These are phyloP conservation scores for Lithospermum erythrorhizon DNA, from an alignment of 257 asterid species.

Conservation along the genomic window DNA sequence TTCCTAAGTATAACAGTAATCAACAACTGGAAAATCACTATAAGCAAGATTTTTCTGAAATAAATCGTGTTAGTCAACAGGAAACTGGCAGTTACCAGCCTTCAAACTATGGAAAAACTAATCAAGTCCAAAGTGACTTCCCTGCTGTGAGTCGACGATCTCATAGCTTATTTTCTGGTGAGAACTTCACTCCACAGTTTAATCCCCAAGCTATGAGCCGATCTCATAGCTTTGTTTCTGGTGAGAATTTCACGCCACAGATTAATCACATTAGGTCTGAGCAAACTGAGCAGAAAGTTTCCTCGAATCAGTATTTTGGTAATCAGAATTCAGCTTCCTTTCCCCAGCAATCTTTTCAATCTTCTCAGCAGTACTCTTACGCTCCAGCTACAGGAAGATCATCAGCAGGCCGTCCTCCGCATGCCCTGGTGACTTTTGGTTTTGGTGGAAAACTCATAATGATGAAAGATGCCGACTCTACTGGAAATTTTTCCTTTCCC, in stretches of 20 bases:
- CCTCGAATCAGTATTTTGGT: constrained; percentile 36
- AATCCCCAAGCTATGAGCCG: constrained; percentile 29
- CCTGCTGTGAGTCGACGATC: constrained; percentile 27
- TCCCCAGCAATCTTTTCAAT: constrained; percentile 44
- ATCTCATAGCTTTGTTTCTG: constrained; percentile 24
- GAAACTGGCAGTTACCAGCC: constrained; percentile 28
- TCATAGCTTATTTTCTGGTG: constrained; percentile 25
- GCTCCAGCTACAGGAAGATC: constrained; percentile 57
- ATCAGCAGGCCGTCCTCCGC: constrained; percentile 89
- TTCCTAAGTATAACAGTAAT: constrained; percentile 28
- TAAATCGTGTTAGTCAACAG: constrained; percentile 29
- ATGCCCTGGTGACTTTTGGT: constrained; percentile 88
- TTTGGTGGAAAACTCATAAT: constrained; percentile 94
- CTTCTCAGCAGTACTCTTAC: constrained; percentile 39
- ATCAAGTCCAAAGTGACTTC: constrained; percentile 27
- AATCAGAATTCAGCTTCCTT: constrained; percentile 36
- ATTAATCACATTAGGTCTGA: constrained; percentile 35
- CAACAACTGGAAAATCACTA: constrained; percentile 29
- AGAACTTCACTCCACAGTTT: constrained; percentile 35
- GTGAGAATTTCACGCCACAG: constrained; percentile 36
- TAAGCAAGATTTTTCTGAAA: constrained; percentile 24
- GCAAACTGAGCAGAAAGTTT: constrained; percentile 34
- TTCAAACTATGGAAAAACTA: constrained; percentile 27
- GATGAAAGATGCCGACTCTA: constrained; percentile 42
- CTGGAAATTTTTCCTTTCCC: constrained; percentile 40